Evolutionary conservation across 768 basidiomycete genomes (phyloP), one percentile per base, ranked within the genome.

Genomic region (Galerina sulciceps): DNA sequence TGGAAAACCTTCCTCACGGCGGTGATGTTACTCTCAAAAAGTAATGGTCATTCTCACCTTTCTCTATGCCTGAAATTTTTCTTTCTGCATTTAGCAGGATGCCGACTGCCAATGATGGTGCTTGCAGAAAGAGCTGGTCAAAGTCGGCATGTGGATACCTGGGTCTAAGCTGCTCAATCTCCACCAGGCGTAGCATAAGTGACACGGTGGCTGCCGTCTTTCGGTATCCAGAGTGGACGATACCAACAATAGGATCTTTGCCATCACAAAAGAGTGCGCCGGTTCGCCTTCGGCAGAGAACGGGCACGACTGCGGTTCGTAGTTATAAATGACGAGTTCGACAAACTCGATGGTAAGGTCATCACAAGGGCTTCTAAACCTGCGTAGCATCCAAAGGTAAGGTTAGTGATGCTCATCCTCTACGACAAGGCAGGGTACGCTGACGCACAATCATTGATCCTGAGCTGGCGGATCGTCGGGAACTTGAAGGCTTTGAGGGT

Each of bases 281-380:
- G 75, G 80, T 66, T 80, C 76, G 8, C 79, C 78, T 26, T 69
- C 59, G 57, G 52, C 67, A 15, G 75, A 75, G 67, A 81, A 81
- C 18, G 49, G 14, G 42, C 67, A 68, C 10, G 63, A 65, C 35
- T 62, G 60, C 60, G 69, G 70, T 63, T 61, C 61, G 42, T 71
- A 73, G 65, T 74, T 75, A 53, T 72, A 74, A 37, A 81, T 61
- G 26, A 66, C 72, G 9, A 74, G 48, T 54, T 79, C 77, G 45
- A 62, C 60, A 49, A 75, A 74, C 52, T 67, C 53, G 57, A 64
- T 53, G 22, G 61, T 63, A 18, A 35, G 53, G 11, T 61, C 64
- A 60, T 66, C 55, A 63, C 65, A 71, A 43, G 74, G n/a, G 76
- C 70, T 50, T 72, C 68, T 40, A 78, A 26, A 34, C 73, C 75